These are phyloP conservation scores for Zizania palustris DNA, from an alignment of 202 grass and related monocot genomes.

Conservation along the genomic window DNA sequence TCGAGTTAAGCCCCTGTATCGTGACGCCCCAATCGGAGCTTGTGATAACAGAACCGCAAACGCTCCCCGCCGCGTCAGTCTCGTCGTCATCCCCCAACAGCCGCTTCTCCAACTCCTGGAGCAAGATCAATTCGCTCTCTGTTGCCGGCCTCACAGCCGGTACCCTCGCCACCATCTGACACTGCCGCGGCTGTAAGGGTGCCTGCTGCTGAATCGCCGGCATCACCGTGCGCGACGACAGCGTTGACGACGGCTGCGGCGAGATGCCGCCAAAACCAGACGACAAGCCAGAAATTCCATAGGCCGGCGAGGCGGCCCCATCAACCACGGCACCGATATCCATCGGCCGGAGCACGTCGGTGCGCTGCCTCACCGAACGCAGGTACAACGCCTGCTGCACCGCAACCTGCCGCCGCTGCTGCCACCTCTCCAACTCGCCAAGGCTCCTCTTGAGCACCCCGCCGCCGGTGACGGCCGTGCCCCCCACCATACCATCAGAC, in stretches of 20 bases:
- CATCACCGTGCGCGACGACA: conserved; percentile 29
- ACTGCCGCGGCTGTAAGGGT: neutral
- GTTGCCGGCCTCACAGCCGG: conserved; percentile 23
- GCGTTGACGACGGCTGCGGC: conserved; percentile 34
- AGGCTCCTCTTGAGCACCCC: conserved; percentile 57
- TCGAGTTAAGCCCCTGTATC: conserved; percentile 55
- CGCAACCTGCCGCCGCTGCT: conserved; percentile 33
- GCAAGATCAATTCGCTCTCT: conserved; percentile 36
- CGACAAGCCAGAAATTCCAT: neutral
- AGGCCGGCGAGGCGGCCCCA: neutral
- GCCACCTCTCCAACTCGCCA: conserved; percentile 55
- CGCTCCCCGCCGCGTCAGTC: conserved; percentile 42
- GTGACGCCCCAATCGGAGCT: conserved; percentile 57
- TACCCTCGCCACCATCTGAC: neutral
- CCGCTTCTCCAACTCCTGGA: conserved; percentile 72
- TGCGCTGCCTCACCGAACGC: conserved; percentile 63
- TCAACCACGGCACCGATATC: conserved; percentile 13
- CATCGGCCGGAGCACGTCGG: conserved; percentile 1
- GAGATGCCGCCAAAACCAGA: conserved; percentile 20
- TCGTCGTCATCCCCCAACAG: conserved; percentile 61
- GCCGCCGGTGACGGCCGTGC: neutral
- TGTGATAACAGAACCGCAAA: conserved; percentile 57
- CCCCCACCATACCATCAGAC: conserved; percentile 7
- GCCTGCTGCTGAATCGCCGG: neutral
- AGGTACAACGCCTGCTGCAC: conserved; percentile 55